phyloP scores from a whole-genome alignment of 2,329 filamentous ascomycete species.

The Exophiala phaeomuriformis region DNA sequence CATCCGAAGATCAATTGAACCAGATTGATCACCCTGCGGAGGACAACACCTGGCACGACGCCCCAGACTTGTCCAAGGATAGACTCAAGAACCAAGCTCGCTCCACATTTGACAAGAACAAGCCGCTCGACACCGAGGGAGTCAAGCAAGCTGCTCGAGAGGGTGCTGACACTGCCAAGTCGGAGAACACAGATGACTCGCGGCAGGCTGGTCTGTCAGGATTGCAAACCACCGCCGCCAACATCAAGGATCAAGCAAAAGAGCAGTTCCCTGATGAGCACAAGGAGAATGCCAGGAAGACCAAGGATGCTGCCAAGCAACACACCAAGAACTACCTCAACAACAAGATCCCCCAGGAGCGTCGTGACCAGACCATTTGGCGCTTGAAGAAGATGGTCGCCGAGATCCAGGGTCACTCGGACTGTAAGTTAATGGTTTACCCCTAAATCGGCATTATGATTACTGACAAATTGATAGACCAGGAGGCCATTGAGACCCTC shows the following conservation, averaged over 20 bases:
- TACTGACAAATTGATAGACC: conserved; percentile 45
- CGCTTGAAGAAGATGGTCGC: conserved; percentile 97
- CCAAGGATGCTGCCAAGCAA: conserved; percentile 36
- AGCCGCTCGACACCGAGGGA: conserved; percentile 52
- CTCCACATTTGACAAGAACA: conserved; percentile 50
- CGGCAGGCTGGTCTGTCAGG: conserved; percentile 34
- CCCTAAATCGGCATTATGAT: conserved; percentile 26
- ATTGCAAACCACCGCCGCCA: conserved; percentile 30
- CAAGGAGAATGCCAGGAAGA: conserved; percentile 35
- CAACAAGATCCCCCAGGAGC: conserved; percentile 84
- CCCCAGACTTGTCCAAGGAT: conserved; percentile 65
- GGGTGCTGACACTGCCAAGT: conserved; percentile 49
- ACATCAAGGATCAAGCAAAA: conserved; percentile 50
- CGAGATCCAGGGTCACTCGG: conserved; percentile 89
- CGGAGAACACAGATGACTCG: conserved; percentile 30
- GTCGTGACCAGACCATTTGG: conserved; percentile 84
- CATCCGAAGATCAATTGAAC: conserved; percentile 65
- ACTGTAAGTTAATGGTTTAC: conserved; percentile 51
- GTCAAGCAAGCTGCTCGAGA: conserved; percentile 53
- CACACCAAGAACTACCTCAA: conserved; percentile 66
- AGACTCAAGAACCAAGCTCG: conserved; percentile 63
- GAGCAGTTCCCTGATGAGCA: conserved; percentile 60
- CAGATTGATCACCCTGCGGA: conserved; percentile 78
- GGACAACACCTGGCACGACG: conserved; percentile 91
- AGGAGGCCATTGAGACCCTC: conserved; percentile 81